Evolutionary conservation across 2,329 filamentous ascomycete species (phyloP).

Genomic region (Botrytis squamosa): DNA sequence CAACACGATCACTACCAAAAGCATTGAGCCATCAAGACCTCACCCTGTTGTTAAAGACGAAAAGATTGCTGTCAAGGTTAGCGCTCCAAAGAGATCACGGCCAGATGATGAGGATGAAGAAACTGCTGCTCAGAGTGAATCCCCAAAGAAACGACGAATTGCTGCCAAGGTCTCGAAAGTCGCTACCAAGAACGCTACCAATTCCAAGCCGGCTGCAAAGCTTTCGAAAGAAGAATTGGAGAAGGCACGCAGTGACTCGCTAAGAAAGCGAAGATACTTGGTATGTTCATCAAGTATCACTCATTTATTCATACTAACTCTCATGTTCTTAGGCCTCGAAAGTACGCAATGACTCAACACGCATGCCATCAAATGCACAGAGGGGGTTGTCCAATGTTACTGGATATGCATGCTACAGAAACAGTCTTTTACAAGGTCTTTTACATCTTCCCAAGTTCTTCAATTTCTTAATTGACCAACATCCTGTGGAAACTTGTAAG

Average conservation of each 20-base stretch:
- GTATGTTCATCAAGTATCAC: neutral
- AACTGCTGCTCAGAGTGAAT: neutral
- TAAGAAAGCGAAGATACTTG: constrained; percentile 9
- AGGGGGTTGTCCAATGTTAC: constrained; percentile 36
- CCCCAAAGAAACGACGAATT: neutral
- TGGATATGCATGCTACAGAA: constrained; percentile 38
- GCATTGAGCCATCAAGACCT: neutral
- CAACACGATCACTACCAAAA: neutral
- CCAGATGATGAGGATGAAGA: constrained; percentile 5
- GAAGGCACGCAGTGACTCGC: constrained; percentile 2
- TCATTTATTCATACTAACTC: neutral
- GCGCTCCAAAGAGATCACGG: neutral
- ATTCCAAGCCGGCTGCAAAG: neutral
- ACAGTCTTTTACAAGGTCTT: constrained; percentile 39
- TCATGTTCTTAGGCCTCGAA: neutral
- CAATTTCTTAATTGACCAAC: constrained; percentile 36
- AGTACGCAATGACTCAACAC: constrained; percentile 22
- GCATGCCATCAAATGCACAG: constrained; percentile 32
- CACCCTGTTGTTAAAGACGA: neutral
- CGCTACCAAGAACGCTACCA: neutral
- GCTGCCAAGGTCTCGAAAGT: neutral
- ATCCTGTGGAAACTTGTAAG: constrained; percentile 31
- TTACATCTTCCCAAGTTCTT: constrained; percentile 39
- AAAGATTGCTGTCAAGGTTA: neutral
- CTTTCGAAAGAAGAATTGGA: constrained; percentile 9